Conservation (phyloP, 1,284 basidiomycete genomes). For the Apiotrichum akiyoshidainum region DNA sequence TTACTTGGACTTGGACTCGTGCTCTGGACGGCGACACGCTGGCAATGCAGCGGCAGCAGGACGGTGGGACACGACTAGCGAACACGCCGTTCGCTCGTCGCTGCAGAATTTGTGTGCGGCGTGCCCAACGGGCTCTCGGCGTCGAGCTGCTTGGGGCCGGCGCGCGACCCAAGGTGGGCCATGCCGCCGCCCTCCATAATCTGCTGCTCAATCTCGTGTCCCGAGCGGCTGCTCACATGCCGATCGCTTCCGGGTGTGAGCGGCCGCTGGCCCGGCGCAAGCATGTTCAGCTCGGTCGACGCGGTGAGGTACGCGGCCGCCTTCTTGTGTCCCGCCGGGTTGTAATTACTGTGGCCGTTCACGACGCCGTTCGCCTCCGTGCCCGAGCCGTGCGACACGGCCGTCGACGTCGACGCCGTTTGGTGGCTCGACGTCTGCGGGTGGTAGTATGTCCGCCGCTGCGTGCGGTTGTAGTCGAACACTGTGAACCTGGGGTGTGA, state of each 20-base stretch:
- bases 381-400: conserved; percentile 12
- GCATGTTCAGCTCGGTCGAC: conserved; percentile 9
- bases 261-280: neutral
- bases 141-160: conserved; percentile 17
- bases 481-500: conserved; percentile 45
- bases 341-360: too few relatives aligned
- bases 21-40: too few relatives aligned
- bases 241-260: conserved; percentile 9
- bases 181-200: conserved; percentile 51
- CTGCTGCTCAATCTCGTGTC: conserved; percentile 48
- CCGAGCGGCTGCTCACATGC: conserved; percentile 38
- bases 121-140: neutral
- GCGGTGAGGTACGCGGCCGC: neutral
- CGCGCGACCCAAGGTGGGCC: conserved; percentile 38
- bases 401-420: conserved; percentile 16
- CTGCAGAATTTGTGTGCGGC: neutral
- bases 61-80: too few relatives aligned
- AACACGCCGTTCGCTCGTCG: neutral
- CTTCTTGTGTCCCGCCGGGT: conserved; percentile 2
- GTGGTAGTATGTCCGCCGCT: conserved; percentile 47
- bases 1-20: too few relatives aligned
- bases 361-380: too few relatives aligned
- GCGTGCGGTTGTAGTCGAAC: conserved; percentile 48
- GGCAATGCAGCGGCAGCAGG: too few relatives aligned
- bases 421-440: conserved; percentile 31